Base-by-base conservation (phyloP, 148 eudicot species). In the Cornus controversa region DNA sequence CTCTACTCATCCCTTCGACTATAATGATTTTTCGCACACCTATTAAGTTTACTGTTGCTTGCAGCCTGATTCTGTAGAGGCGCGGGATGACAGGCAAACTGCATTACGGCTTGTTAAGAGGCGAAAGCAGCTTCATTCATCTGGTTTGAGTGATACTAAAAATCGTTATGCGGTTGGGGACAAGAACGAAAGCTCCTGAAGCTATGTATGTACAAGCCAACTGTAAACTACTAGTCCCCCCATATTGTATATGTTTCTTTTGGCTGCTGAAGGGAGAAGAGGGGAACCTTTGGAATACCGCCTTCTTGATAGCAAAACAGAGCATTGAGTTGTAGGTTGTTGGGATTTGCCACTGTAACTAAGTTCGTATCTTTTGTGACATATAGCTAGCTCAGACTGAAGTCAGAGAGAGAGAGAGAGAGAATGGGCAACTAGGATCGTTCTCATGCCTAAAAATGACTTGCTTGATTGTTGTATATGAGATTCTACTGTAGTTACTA, bases 61-160 rank as follows among this genome's bases (percentile, higher is more conserved):
- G 85, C 94, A 93, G 98, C 91, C 96, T 7, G 98, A 88, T 54
- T 86, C 79, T 57, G 71, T 54, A 27, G 98, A 93, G 78, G 90
- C 89, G 23, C 81, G 67, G 54, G 89, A 81, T 13, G 98, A 91
- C 69, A 86, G 92, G 75, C 81, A 87, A 71, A 83, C 84, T 31
- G 94, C 98, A 40, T 23, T 73, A 64, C 88, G 85, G 81, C 87
- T 91, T 20, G 84, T 90, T 79, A 91, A 90, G 88, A 89, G 79
- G 80, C 88, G 98, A 66, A 93, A 86, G 77, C 93, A 85, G 76
- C 92, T 93, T 67, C 92, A 90, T 47, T 77, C 87, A 7, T 80
- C 92, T 5, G 98, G 95, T 27, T 63, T 86, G 80, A 81, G 81
- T 80, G 53, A 77, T 0, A 66, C 74, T 54, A 76, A 77, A 63